phyloP scores from a whole-genome alignment of 257 asterid genomes.

The Datura wrightii region DNA sequence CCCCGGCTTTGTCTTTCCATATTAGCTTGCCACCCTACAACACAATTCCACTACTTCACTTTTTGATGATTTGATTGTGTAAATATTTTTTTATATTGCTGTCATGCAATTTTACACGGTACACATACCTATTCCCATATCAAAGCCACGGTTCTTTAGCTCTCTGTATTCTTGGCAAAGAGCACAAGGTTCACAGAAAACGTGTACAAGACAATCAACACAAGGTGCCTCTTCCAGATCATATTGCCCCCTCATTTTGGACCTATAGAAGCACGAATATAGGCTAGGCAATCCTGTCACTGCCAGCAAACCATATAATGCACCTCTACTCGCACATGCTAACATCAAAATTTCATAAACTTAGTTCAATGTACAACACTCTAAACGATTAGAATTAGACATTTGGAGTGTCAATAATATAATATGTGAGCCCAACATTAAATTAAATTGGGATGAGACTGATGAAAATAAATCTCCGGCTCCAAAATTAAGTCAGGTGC shows the following conservation, averaged over 20 bases:
- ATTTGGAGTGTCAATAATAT: too few relatives aligned
- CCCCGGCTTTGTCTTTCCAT: constrained; percentile 35
- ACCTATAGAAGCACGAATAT: constrained; percentile 39
- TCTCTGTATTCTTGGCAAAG: constrained; percentile 45
- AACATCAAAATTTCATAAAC: background rate
- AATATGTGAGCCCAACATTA: too few relatives aligned
- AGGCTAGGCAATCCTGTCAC: constrained; percentile 36
- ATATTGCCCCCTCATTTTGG: constrained; percentile 41
- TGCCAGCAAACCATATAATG: constrained; percentile 25
- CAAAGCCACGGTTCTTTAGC: constrained; percentile 43
- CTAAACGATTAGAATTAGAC: too few relatives aligned
- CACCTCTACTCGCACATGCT: constrained; percentile 40
- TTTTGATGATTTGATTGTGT: background rate
- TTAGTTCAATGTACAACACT: background rate
- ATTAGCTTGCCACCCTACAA: constrained; percentile 39
- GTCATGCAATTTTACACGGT: too few relatives aligned
- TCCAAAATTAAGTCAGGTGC: too few relatives aligned
- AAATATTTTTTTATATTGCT: background rate
- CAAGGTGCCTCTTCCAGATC: constrained; percentile 40
- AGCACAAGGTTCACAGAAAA: constrained; percentile 38
- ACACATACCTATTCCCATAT: constrained; percentile 32
- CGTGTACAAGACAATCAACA: constrained; percentile 39
- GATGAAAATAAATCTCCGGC: too few relatives aligned
- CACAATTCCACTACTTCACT: background rate
- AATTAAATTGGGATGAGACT: too few relatives aligned